phyloP scores from a whole-genome alignment of 306 rosid genomes.

The Quercus rubra region DNA sequence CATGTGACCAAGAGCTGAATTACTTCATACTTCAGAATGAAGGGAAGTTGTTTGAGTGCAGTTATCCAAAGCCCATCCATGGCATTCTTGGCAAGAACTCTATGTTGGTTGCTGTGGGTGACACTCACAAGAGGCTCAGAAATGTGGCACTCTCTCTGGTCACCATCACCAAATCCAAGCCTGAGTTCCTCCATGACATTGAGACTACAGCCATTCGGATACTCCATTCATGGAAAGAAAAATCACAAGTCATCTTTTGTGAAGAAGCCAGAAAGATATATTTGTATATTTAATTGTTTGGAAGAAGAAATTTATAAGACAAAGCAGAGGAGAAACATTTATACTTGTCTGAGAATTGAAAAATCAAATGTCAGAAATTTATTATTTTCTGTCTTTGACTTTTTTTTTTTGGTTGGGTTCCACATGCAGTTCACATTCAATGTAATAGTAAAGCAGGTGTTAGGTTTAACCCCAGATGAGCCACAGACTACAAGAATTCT shows the following conservation, averaged over 20 bases:
- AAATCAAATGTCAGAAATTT: background rate
- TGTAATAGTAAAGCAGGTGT: slow-evolving; percentile 39
- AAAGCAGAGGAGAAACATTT: background rate
- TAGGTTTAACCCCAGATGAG: slow-evolving; percentile 31
- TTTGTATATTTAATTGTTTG: background rate
- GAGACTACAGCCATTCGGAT: slow-evolving; percentile 14
- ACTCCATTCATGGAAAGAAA: slow-evolving; percentile 33
- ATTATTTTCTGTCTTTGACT: background rate
- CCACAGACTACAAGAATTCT: slow-evolving; percentile 25
- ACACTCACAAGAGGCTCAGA: slow-evolving; percentile 35
- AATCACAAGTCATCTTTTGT: slow-evolving; percentile 22
- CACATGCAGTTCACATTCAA: slow-evolving; percentile 32
- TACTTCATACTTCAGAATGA: slow-evolving; percentile 38
- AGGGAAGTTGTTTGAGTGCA: slow-evolving; percentile 34
- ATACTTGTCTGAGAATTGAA: background rate
- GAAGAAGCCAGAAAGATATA: slow-evolving; percentile 36
- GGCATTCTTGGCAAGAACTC: slow-evolving; percentile 34
- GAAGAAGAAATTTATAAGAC: background rate
- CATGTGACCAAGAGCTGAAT: slow-evolving; percentile 35
- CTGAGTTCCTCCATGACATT: slow-evolving; percentile 26
- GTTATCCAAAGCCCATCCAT: slow-evolving; percentile 36
- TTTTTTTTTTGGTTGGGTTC: background rate
- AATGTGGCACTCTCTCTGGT: slow-evolving; percentile 30
- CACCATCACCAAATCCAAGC: slow-evolving; percentile 29
- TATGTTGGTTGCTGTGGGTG: slow-evolving; percentile 32